Evolutionary conservation across 1,284 basidiomycete genomes (phyloP).

Genomic region (Caloboletus inedulis): DNA sequence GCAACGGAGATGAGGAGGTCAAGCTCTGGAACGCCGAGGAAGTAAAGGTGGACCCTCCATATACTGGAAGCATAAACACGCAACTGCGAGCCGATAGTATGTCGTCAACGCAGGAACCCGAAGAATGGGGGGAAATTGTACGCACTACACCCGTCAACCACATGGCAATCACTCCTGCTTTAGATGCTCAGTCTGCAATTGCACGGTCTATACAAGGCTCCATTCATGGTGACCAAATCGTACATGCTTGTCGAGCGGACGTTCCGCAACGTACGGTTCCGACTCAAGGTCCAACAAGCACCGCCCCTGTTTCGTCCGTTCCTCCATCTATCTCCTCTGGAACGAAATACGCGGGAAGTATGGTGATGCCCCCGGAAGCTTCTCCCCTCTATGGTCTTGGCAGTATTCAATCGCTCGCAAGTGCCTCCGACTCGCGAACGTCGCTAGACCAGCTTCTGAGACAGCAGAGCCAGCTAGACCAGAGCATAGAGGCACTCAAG

Average conservation of each 20-base stretch:
- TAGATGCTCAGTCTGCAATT: slow-evolving; percentile 8
- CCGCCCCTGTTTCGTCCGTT: neutral
- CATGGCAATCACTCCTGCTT: slow-evolving; percentile 3
- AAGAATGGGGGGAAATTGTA: slow-evolving; percentile 4
- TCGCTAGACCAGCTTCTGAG: slow-evolving; percentile 54
- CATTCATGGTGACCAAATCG: slow-evolving; percentile 2
- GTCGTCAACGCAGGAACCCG: slow-evolving; percentile 6
- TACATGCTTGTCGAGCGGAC: slow-evolving; percentile 1
- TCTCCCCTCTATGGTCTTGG: slow-evolving; percentile 52
- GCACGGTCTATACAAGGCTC: slow-evolving; percentile 10
- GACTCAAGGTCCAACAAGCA: slow-evolving; percentile 4
- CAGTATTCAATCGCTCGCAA: slow-evolving; percentile 31
- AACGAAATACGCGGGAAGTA: neutral
- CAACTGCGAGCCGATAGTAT: neutral
- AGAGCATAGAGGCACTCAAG: slow-evolving; percentile 57
- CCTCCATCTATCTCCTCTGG: neutral
- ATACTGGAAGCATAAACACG: slow-evolving; percentile 1
- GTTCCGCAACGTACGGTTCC: neutral
- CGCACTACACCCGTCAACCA: slow-evolving; percentile 7
- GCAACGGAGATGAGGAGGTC: slow-evolving; percentile 28
- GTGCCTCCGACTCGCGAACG: slow-evolving; percentile 17
- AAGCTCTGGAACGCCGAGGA: slow-evolving; percentile 39
- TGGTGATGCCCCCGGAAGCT: slow-evolving; percentile 20
- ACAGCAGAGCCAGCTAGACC: slow-evolving; percentile 63
- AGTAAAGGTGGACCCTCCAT: slow-evolving; percentile 5